Evolutionary conservation across 768 basidiomycete genomes (phyloP).

Genomic region (Floccularia luteovirens): DNA sequence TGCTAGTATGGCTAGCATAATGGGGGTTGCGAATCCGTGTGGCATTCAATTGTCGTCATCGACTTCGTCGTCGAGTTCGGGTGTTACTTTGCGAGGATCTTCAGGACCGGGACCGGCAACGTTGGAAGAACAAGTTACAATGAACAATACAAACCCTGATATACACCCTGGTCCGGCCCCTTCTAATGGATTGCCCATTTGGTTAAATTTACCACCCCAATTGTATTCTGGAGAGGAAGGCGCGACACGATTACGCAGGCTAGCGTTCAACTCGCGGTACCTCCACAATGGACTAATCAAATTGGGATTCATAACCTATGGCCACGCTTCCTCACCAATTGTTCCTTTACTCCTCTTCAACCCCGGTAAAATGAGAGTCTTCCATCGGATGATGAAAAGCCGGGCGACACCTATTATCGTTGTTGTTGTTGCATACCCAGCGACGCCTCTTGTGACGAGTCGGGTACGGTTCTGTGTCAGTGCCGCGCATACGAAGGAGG

Average conservation of each 20-base stretch:
- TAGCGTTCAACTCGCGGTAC: conserved; percentile 95
- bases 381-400: conserved; percentile 83
- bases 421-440: conserved; percentile 87
- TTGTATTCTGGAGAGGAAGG: conserved; percentile 86
- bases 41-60: conserved; percentile 4
- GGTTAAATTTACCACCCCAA: conserved; percentile 67
- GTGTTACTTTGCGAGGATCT: background rate
- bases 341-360: conserved; percentile 90
- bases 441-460: conserved; percentile 81
- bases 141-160: too few species aligned
- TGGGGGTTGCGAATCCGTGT: conserved; percentile 60
- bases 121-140: conserved; percentile 23
- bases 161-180: conserved; percentile 67
- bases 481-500: conserved; percentile 94
- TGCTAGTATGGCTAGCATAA: conserved; percentile 93
- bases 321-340: conserved; percentile 86
- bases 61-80: background rate
- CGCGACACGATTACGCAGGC: conserved; percentile 66
- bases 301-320: conserved; percentile 96
- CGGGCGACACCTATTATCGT: conserved; percentile 76
- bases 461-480: conserved; percentile 93
- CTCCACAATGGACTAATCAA: conserved; percentile 79
- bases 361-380: conserved; percentile 89
- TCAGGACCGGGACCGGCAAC: background rate
- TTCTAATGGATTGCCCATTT: conserved; percentile 55